phyloP scores from a whole-genome alignment of 2,329 filamentous ascomycete genomes.

The Moelleriella libera region DNA sequence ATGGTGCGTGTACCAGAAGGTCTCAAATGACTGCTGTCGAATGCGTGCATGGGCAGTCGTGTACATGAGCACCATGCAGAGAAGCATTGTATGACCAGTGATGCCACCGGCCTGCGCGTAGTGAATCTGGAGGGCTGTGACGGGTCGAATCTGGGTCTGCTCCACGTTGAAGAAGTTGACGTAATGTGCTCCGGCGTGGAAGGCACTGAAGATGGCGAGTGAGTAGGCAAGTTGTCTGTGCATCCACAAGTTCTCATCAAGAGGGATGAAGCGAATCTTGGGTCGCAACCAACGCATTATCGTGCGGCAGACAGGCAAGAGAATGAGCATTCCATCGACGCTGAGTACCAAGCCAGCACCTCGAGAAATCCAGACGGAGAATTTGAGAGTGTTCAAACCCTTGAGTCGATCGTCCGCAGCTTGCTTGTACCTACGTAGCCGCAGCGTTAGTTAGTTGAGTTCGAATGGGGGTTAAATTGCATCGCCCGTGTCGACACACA shows the following conservation, averaged over 20 bases:
- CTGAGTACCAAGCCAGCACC: conserved; percentile 79
- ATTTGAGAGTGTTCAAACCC: conserved; percentile 66
- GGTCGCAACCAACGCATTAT: conserved; percentile 73
- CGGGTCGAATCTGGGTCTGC: conserved; percentile 63
- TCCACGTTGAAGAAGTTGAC: conserved; percentile 99
- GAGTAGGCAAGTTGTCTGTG: conserved; percentile 90
- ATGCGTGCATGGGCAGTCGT: conserved; percentile 90
- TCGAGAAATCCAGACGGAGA: conserved; percentile 91
- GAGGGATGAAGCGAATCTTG: conserved; percentile 72
- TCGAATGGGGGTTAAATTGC: too few species aligned
- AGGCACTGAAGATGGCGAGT: conserved; percentile 64
- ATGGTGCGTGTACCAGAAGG: conserved; percentile 98
- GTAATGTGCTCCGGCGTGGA: conserved; percentile 74
- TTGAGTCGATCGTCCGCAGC: conserved; percentile 51
- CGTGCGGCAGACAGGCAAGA: conserved; percentile 90
- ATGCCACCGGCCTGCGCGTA: conserved; percentile 81
- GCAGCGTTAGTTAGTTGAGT: neutral
- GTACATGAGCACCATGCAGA: conserved; percentile 99
- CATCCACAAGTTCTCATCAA: conserved; percentile 97
- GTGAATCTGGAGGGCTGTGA: conserved; percentile 78
- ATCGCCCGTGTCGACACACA: neutral
- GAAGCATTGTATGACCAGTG: conserved; percentile 91
- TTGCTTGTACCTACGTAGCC: conserved; percentile 59
- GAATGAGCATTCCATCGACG: conserved; percentile 73
- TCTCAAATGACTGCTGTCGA: conserved; percentile 92